Conservation (phyloP, 441 rosid genomes). For the Corymbia citriodora region DNA sequence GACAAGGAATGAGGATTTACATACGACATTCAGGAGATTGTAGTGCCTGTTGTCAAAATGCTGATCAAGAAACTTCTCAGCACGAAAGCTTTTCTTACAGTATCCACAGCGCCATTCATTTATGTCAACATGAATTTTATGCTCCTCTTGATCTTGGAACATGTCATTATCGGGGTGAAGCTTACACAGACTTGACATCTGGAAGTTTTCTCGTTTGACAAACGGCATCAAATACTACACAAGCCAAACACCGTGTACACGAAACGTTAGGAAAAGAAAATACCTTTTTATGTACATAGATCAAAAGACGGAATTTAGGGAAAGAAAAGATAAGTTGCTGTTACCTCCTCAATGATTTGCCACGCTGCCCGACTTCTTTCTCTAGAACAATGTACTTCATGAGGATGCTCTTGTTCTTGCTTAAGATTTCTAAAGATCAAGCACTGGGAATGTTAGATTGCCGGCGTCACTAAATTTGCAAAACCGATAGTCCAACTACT, state of each 20-base stretch:
- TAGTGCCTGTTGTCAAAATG: slow-evolving; percentile 76
- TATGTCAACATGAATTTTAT: slow-evolving; percentile 71
- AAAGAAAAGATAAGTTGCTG: not conserved
- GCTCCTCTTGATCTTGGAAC: slow-evolving; percentile 86
- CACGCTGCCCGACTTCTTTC: slow-evolving; percentile 89
- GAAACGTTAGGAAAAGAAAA: not conserved
- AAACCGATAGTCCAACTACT: not conserved
- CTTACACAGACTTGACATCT: slow-evolving; percentile 58
- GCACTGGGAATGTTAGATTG: not conserved
- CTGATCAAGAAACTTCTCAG: slow-evolving; percentile 81
- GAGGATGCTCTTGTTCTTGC: slow-evolving; percentile 32
- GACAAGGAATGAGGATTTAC: slow-evolving; percentile 25
- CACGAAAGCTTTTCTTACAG: slow-evolving; percentile 89
- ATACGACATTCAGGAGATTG: slow-evolving; percentile 79
- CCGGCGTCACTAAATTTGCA: not conserved
- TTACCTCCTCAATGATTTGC: slow-evolving; percentile 75
- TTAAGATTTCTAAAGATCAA: slow-evolving; percentile 28
- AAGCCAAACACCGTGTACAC: not conserved
- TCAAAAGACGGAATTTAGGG: not conserved
- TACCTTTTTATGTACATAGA: not conserved
- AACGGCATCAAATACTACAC: slow-evolving; percentile 84
- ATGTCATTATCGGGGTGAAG: slow-evolving; percentile 83
- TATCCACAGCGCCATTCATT: slow-evolving; percentile 92
- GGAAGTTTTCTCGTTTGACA: slow-evolving; percentile 64
- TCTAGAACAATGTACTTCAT: slow-evolving; percentile 83